These are phyloP conservation scores for Amanita subjunquillea DNA, from an alignment of 768 basidiomycete genomes.

Conservation along the genomic window DNA sequence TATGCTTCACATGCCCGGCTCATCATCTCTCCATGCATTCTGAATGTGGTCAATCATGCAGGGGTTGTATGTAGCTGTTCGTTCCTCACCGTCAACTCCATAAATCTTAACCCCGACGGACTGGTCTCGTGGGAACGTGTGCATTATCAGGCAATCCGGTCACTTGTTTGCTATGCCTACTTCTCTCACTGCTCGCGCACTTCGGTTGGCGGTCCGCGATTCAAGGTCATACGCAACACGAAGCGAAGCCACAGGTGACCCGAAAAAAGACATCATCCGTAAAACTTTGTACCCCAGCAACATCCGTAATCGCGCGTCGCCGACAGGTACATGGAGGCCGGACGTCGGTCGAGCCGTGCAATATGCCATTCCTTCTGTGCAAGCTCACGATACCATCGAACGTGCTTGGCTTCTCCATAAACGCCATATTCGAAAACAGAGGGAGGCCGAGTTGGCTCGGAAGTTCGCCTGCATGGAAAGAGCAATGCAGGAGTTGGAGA, in stretches of 20 bases:
- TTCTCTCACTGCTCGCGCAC: slow-evolving; percentile 23
- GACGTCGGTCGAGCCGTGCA: slow-evolving; percentile 71
- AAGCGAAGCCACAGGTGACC: slow-evolving; percentile 38
- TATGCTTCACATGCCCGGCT: not conserved
- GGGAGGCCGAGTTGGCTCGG: slow-evolving; percentile 57
- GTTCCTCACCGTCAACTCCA: not conserved
- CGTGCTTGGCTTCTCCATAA: slow-evolving; percentile 82
- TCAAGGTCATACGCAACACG: slow-evolving; percentile 31
- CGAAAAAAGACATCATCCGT: slow-evolving; percentile 64
- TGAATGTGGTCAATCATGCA: not conserved
- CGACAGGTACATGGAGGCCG: slow-evolving; percentile 77
- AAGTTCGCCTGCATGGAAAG: slow-evolving; percentile 76
- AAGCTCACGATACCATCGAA: slow-evolving; percentile 88
- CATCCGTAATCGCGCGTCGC: slow-evolving; percentile 57
- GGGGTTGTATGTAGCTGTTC: not conserved
- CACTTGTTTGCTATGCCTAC: slow-evolving; percentile 23
- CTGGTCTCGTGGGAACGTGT: slow-evolving; percentile 4
- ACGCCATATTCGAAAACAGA: slow-evolving; percentile 60
- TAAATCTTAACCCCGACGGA: not conserved
- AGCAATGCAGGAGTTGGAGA: slow-evolving; percentile 77
- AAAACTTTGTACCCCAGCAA: slow-evolving; percentile 75
- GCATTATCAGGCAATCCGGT: not conserved
- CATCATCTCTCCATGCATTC: not conserved
- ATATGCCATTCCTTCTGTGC: slow-evolving; percentile 76
- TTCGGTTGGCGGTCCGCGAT: slow-evolving; percentile 21